These are phyloP conservation scores for Bertia moriformis DNA, from an alignment of 2,329 filamentous ascomycete genomes.

Conservation along the genomic window DNA sequence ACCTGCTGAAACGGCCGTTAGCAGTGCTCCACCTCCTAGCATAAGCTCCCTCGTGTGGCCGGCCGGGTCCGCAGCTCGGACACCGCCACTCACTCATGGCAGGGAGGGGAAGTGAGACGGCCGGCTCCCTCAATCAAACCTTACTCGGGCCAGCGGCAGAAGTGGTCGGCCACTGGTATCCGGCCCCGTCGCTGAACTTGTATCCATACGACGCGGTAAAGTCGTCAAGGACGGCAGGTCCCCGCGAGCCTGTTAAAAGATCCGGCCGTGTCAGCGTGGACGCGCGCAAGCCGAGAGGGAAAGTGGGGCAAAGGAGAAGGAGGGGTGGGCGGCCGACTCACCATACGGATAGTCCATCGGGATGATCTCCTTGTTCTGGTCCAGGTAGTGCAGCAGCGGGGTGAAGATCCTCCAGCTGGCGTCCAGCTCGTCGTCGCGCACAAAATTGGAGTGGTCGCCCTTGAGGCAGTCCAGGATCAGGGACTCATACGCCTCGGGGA, in stretches of 20 bases:
- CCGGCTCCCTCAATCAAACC: no score
- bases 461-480: constrained; percentile 94
- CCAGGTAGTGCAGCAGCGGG: constrained; percentile 90
- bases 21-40: no score
- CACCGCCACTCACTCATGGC: no score
- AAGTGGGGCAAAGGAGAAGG: constrained; percentile 4
- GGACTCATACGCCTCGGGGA: constrained; percentile 96
- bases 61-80: no score
- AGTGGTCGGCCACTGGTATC: constrained; percentile 86
- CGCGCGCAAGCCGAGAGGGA: no score
- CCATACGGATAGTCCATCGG: constrained; percentile 99
- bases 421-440: constrained; percentile 89
- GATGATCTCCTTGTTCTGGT: constrained; percentile 98
- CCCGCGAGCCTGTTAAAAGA: constrained; percentile 77
- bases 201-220: constrained; percentile 97
- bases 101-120: no score
- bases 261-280: constrained; percentile 12
- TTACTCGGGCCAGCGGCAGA: no score
- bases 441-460: constrained; percentile 99
- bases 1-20: no score
- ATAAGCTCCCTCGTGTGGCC: no score
- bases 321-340: constrained; percentile 33
- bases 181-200: constrained; percentile 93
- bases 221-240: constrained; percentile 89
- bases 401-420: constrained; percentile 98